Conservation (phyloP, 345 rosid species). For the Eutrema japonicum region DNA sequence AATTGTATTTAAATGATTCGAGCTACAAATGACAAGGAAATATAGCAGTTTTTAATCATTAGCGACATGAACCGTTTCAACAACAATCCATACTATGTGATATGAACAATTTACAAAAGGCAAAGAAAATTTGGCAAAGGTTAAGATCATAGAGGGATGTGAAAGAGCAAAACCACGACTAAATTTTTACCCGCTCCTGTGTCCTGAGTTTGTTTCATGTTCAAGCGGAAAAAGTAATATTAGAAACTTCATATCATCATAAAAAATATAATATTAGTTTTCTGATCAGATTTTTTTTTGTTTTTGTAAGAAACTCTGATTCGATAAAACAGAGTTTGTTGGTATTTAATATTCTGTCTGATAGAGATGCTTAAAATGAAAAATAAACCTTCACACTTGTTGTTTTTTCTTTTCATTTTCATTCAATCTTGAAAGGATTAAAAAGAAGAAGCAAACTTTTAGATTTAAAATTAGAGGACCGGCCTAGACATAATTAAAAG, state of each 20-base stretch:
- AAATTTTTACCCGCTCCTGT: constrained; percentile 1
- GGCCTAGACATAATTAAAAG: constrained; percentile 11
- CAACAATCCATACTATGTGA: constrained; percentile 13
- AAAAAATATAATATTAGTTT: not conserved
- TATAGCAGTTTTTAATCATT: not conserved
- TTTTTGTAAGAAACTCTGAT: constrained; percentile 8
- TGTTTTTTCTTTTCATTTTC: not conserved
- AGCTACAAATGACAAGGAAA: not conserved
- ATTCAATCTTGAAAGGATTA: constrained; percentile 15
- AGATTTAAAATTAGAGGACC: constrained; percentile 2
- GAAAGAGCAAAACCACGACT: not conserved
- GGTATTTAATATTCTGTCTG: not conserved
- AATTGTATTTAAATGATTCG: not conserved
- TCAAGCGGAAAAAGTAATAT: not conserved
- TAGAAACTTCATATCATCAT: not conserved
- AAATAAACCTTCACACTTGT: not conserved
- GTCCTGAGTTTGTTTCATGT: constrained; percentile 16
- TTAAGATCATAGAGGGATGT: constrained; percentile 12
- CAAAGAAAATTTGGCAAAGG: not conserved
- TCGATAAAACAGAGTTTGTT: constrained; percentile 11
- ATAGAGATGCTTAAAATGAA: not conserved
- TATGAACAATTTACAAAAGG: not conserved
- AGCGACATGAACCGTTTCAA: constrained; percentile 11
- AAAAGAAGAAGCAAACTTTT: not conserved
- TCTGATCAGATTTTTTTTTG: too few relatives aligned